Base-by-base conservation (phyloP, 2,329 filamentous ascomycete genomes). In the Thielaviopsis musarum region DNA sequence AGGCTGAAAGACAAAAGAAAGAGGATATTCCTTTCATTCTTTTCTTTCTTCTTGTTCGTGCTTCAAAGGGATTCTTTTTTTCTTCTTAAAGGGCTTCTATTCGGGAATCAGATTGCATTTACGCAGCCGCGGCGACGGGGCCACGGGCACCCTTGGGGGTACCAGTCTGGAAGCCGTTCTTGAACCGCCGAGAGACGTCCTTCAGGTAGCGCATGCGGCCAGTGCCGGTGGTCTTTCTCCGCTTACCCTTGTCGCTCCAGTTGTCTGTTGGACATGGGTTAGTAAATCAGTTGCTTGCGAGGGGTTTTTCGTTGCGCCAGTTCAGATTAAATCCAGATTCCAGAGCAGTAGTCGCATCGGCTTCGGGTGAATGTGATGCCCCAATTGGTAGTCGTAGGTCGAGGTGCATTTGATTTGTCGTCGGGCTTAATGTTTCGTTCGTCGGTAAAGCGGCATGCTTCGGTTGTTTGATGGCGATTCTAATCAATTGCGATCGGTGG, bases 221-320 rank as follows among this genome's bases (percentile, higher is more conserved):
- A 72, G 89, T 91, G 71, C 93, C 93, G 74, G 88, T 91, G 73
- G 91, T 96, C 91, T 96, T 97, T 87, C 93, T 94, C 77, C 93
- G 83, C 89, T 97, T 97, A 71, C 91, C 91, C 88, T 98, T 98
- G 84, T 97, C 91, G 76, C 88, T 84, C 93, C 93, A 98, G 88
- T 98, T 96, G 86, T 85, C 91, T 97, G 73, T 73, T 64, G 13
- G 41, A 19, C 17, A 52, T 22, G 30, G 19, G 57, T 62, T 62
- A 62, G 60, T 52, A 38, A 6, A 34, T n/a, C 15, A 13, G 49
- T 45, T 59, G 21, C 52, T 26, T 26, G 26, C 34, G 55, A 52
- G 38, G 17, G 12, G 49, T 55, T n/a, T 55, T n/a, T 15, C 30
- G 55, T 57, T 19, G 41, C 10, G 30, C 3, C 12, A 12, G 10